A percentile compares a stretch with the other conserved stretches of the same genome.
Evolutionary conservation across 139 green algal genomes (phyloP).

Genomic region (Chlamydomonas urium): DNA sequence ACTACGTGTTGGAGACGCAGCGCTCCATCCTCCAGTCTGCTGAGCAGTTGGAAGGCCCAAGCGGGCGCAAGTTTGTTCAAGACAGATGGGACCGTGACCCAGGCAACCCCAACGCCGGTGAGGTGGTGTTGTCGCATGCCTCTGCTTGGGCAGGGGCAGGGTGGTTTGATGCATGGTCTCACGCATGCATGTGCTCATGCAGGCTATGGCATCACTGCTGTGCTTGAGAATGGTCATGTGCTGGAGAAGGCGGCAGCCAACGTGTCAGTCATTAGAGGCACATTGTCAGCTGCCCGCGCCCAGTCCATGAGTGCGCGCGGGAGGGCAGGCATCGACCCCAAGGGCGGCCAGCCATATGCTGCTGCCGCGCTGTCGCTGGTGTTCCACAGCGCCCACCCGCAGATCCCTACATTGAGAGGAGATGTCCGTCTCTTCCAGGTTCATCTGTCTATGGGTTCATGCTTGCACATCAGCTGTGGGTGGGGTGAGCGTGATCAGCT

Average conservation of each 20-base stretch:
- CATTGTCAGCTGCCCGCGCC: conserved; percentile 61
- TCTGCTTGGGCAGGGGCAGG: background rate
- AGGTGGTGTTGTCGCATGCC: background rate
- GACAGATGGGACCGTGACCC: conserved; percentile 59
- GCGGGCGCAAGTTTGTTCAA: conserved; percentile 41
- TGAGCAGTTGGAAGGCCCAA: conserved; percentile 61
- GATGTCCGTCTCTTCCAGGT: conserved; percentile 92
- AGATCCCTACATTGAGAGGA: conserved; percentile 91
- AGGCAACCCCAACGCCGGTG: conserved; percentile 42
- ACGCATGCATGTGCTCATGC: background rate
- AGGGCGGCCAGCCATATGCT: conserved; percentile 75
- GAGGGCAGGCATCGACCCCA: conserved; percentile 54
- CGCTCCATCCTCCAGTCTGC: conserved; percentile 28
- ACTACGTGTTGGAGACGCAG: conserved; percentile 47
- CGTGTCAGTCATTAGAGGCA: conserved; percentile 68
- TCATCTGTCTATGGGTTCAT: too few species aligned
- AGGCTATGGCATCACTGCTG: conserved; percentile 87
- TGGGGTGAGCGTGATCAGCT: too few species aligned
- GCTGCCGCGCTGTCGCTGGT: conserved; percentile 91
- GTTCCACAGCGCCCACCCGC: conserved; percentile 76
- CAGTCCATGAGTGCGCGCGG: conserved; percentile 67
- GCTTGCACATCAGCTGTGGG: too few species aligned
- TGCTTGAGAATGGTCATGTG: conserved; percentile 84
- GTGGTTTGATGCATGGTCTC: background rate
- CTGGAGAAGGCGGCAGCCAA: conserved; percentile 93